Base-by-base conservation (phyloP, 345 rosid species). In the Ricinus communis region DNA sequence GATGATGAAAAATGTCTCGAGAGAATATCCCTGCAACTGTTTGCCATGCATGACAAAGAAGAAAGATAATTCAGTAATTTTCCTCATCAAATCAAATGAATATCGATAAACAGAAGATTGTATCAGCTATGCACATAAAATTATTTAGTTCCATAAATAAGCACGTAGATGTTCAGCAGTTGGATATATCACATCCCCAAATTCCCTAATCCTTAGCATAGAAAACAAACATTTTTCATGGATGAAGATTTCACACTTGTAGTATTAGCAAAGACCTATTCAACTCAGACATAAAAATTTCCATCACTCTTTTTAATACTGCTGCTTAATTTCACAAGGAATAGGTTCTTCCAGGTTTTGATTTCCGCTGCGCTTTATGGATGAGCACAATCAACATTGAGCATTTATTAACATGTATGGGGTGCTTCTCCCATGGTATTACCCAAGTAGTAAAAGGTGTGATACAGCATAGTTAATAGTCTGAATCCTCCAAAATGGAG, bases 1-100 rank as follows among this genome's bases (percentile, higher is more conserved):
- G 0, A 94, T 77, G 81, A 94, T 86, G 73, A 88, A 72, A 77
- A 87, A 94, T 46, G 90, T 84, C 70, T 94, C 96, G 0, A 84
- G 84, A 8, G 97, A 91, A 71, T 96, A 87, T 62, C 92, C 92
- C 70, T 85, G 91, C 85, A 90, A 60, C 96, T 85, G 86, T 62
- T 11, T 52, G 62, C 31, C 22, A 41, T 38, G 22, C 52, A 68
- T 9, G 51, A 21, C 19, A 58, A 38, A 46, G 8, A 46, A 68
- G 21, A 16, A n/a, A 28, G 22, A 13, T 13, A 47, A 3, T 66
- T 40, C 45, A n/a, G 31, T n/a, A 25, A 55, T 22, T 25, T 47
- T n/a, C 21, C 4, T 21, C 30, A 4, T 19, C 54, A 12, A 15
- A 41, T 38, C 43, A 41, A 40, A 36, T 66, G 58, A 46, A 51